These are phyloP conservation scores for Phlyctochytrium planicorne DNA, from an alignment of 192 early-diverging fungal species.

Conservation along the genomic window DNA sequence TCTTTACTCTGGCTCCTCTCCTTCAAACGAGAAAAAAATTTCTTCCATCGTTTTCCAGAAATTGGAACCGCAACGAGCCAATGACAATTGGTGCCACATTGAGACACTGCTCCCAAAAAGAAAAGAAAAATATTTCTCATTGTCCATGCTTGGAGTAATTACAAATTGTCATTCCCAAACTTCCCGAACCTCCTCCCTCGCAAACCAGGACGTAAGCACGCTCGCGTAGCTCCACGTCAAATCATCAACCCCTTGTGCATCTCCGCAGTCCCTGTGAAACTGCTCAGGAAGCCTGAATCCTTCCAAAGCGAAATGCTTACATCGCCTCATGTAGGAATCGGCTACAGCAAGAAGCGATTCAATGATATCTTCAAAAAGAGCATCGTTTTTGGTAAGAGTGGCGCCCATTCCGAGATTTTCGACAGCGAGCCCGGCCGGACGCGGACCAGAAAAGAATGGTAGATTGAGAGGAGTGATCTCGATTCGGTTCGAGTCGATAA, in stretches of 20 bases:
- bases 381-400: not conserved
- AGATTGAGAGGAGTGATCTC: slow-evolving; percentile 3
- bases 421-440: slow-evolving; percentile 12
- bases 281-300: slow-evolving; percentile 28
- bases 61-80: too few species aligned
- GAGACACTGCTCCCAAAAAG: too few species aligned
- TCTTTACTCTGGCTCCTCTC: too few species aligned
- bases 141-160: too few species aligned
- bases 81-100: too few species aligned
- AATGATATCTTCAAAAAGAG: slow-evolving; percentile 23
- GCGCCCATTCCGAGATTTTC: slow-evolving; percentile 31
- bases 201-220: not conserved
- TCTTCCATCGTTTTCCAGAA: too few species aligned
- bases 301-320: slow-evolving; percentile 27
- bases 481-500: not conserved
- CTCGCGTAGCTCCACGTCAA: slow-evolving; percentile 12
- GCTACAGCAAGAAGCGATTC: slow-evolving; percentile 29
- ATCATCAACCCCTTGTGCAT: not conserved
- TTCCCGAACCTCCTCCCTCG: not conserved
- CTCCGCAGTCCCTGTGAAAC: slow-evolving; percentile 14
- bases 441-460: slow-evolving; percentile 66
- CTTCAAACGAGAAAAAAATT: too few species aligned
- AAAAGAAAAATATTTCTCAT: too few species aligned
- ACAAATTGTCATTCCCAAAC: too few species aligned
- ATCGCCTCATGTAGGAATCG: slow-evolving; percentile 18